Evolutionary conservation across 768 basidiomycete species (phyloP), one percentile per base, ranked within the genome.

Genomic region (Lanmaoa rubissima): DNA sequence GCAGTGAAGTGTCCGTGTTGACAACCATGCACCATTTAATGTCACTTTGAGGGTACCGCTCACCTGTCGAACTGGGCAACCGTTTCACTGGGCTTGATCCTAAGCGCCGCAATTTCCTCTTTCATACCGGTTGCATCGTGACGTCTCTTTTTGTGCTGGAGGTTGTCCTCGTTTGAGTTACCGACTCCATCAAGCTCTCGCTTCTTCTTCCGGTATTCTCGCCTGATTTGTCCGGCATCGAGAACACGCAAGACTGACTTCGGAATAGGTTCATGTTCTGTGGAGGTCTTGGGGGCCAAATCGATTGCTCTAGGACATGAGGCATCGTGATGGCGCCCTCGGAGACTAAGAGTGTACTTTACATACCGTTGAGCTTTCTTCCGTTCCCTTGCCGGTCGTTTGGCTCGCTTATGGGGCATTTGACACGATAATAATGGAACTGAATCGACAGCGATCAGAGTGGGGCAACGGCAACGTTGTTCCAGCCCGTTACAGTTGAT

Each of bases 21-120:
- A 51, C 54, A 42, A 60, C 47, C 44, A 49, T 36, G 28, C 36
- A 41, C 28, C 26, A 36, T 40, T 54, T 62, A 47, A 63, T 57
- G 54, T 61, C 53, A 48, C 48, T 31, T 31, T 44, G 46, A 39
- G 35, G 55, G 44, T 32, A 46, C 48, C 57, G 69, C 82, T 50
- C 62, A 90, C 90, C 82, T 77, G 69, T 90, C 87, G 69, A 91
- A 92, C 73, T 90, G 86, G 53, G 81, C 78, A 51, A 92, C 78
- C 1, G 88, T 85, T 69, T 92, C 90, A 43, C 86, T 83, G 0
- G 83, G 82, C 54, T 79, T 76, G 31, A 89, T 90, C 45, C 64
- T 74, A 40, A 86, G 65, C 60, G 68, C 63, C 68, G 67, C 48
- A 54, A 34, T 57, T 36, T 43, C 46, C 12, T 39, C 60, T 39